Evolutionary conservation across 2,329 filamentous ascomycete genomes (phyloP).

Genomic region (Knoxdaviesia capensis): DNA sequence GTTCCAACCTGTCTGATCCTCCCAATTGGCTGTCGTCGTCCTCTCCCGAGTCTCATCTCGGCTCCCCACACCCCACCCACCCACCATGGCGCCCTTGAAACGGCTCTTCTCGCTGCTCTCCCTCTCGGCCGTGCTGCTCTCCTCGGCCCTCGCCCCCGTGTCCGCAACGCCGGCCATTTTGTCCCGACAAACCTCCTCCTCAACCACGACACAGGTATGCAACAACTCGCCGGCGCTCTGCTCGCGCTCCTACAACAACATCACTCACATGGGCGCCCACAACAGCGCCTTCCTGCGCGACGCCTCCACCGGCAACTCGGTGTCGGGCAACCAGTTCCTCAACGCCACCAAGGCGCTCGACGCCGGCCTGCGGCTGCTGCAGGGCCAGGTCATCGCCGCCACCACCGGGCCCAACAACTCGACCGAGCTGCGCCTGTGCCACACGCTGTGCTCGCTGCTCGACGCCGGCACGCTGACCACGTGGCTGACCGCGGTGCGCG

Average conservation of each 20-base stretch:
- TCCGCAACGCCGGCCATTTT: slow-evolving; percentile 1
- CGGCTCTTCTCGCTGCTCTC: neutral
- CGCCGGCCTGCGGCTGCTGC: slow-evolving; percentile 50
- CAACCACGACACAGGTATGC: slow-evolving; percentile 28
- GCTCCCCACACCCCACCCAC: neutral
- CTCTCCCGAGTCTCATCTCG: too few relatives aligned
- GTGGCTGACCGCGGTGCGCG: slow-evolving; percentile 44
- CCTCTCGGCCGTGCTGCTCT: slow-evolving; percentile 7
- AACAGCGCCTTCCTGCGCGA: slow-evolving; percentile 54
- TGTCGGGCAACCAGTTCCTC: slow-evolving; percentile 53
- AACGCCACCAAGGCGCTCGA: slow-evolving; percentile 52
- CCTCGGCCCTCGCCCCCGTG: slow-evolving; percentile 6
- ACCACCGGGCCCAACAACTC: slow-evolving; percentile 42
- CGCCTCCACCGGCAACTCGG: slow-evolving; percentile 34
- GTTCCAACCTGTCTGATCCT: too few relatives aligned
- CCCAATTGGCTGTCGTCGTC: neutral
- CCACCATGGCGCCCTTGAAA: neutral
- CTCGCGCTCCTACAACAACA: slow-evolving; percentile 47
- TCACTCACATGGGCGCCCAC: slow-evolving; percentile 63
- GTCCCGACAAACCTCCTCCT: slow-evolving; percentile 3
- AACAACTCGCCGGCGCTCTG: slow-evolving; percentile 68
- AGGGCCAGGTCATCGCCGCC: slow-evolving; percentile 35
- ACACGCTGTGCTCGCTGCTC: slow-evolving; percentile 44
- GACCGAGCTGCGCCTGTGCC: slow-evolving; percentile 45
- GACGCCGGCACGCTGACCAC: slow-evolving; percentile 45